Evolutionary conservation across 2,329 filamentous ascomycete genomes (phyloP).

Genomic region (Furcasterigmium sp.): DNA sequence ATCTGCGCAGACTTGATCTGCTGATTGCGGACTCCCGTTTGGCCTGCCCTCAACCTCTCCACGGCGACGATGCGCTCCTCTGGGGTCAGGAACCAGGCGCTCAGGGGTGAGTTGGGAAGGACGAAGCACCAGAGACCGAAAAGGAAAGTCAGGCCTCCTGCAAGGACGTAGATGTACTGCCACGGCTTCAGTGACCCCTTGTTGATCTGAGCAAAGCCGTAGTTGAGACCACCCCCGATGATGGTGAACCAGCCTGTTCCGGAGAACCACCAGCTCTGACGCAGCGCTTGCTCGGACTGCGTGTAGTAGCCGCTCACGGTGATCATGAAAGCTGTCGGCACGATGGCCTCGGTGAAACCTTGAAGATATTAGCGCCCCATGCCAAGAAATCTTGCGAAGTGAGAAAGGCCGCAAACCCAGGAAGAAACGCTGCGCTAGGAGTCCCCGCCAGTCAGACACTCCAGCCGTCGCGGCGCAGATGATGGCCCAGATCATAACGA

Average conservation of each 20-base stretch:
- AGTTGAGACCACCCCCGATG: constrained; percentile 42
- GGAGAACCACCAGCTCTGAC: constrained; percentile 48
- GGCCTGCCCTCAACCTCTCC: constrained; percentile 40
- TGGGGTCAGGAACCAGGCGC: constrained; percentile 49
- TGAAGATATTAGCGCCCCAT: neutral
- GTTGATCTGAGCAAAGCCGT: constrained; percentile 43
- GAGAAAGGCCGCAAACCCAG: constrained; percentile 7
- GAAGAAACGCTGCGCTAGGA: constrained; percentile 47
- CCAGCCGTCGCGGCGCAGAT: constrained; percentile 52
- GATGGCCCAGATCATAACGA: constrained; percentile 47
- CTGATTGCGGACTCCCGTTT: constrained; percentile 43
- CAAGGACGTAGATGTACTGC: constrained; percentile 50
- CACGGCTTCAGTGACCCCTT: constrained; percentile 38
- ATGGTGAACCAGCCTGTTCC: constrained; percentile 35
- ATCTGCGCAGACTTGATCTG: constrained; percentile 41
- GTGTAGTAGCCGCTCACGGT: constrained; percentile 44
- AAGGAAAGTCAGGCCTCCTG: constrained; percentile 41
- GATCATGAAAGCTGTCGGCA: constrained; percentile 45
- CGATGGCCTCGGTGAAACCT: constrained; percentile 38
- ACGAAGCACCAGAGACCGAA: constrained; percentile 45
- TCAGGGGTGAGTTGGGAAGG: constrained; percentile 47
- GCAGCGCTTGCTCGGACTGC: constrained; percentile 40
- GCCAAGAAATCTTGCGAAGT: neutral
- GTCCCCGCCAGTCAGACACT: constrained; percentile 44
- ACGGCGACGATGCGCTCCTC: constrained; percentile 47